phyloP scores from a whole-genome alignment of 371 early-diverging fungal species.

The Choanephora cucurbitarum region DNA sequence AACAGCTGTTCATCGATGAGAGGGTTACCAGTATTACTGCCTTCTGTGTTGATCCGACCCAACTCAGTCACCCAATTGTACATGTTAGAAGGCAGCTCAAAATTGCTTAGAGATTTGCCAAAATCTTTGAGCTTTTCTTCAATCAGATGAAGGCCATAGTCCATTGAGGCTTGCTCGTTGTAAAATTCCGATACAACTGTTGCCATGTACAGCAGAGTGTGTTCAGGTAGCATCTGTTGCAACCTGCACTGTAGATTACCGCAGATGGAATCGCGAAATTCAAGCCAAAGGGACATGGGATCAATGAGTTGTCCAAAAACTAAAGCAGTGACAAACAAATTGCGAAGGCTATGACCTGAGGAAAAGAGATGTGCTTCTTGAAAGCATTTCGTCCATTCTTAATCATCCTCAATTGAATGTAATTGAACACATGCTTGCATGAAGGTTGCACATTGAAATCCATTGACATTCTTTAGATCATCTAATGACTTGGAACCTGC shows the following conservation, averaged over 20 bases:
- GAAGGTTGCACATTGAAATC: constrained; percentile 3
- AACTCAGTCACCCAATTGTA: too few species aligned
- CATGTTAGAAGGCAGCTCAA: too few species aligned
- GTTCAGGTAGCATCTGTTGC: too few species aligned
- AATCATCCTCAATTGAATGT: constrained; percentile 2
- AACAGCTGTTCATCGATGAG: too few species aligned
- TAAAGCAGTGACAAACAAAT: constrained; percentile 1
- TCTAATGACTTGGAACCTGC: background rate
- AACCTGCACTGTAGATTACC: background rate
- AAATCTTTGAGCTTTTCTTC: too few species aligned
- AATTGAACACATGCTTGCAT: constrained; percentile 3
- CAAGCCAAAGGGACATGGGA: background rate
- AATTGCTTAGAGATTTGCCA: too few species aligned
- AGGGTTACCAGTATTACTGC: too few species aligned
- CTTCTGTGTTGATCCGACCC: too few species aligned
- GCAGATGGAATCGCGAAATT: background rate
- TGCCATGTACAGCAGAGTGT: too few species aligned
- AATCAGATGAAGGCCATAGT: too few species aligned
- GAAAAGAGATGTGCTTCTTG: constrained; percentile 2
- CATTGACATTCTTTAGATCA: background rate
- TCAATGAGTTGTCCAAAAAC: background rate
- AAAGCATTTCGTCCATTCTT: constrained; percentile 9
- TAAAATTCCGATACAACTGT: too few species aligned
- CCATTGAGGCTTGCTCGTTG: too few species aligned
- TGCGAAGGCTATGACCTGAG: background rate